Evolutionary conservation across 805 yeast genomes (phyloP).

Genomic region (Kuraishia cidri): DNA sequence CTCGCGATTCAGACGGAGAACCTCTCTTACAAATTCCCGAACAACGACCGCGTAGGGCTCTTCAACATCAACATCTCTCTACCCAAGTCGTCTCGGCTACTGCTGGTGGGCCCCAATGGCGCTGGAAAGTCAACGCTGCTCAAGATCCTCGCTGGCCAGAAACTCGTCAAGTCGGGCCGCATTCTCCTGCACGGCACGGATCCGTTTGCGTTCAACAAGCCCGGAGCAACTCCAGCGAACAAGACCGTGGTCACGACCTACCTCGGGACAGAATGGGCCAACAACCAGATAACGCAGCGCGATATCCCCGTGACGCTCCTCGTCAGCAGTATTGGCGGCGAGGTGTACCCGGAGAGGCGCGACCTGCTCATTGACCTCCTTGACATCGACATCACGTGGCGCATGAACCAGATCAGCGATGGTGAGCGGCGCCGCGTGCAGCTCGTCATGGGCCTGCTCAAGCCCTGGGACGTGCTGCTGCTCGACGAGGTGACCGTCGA

Average conservation of each 20-base stretch:
- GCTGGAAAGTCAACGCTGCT: constrained; percentile 93
- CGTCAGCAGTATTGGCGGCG: constrained; percentile 78
- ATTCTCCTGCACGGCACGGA: constrained; percentile 75
- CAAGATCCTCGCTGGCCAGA: constrained; percentile 83
- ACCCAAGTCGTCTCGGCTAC: constrained; percentile 64
- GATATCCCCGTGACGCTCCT: constrained; percentile 83
- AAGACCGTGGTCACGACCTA: constrained; percentile 40
- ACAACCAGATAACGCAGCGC: constrained; percentile 79
- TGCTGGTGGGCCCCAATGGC: constrained; percentile 90
- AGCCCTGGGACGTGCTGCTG: constrained; percentile 84
- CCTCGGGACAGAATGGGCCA: constrained; percentile 97
- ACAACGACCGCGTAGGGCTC: constrained; percentile 53
- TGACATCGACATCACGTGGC: constrained; percentile 85
- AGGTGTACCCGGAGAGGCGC: constrained; percentile 60
- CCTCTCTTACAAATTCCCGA: constrained; percentile 63
- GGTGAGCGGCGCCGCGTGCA: constrained; percentile 96
- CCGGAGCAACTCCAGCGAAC: constrained; percentile 3
- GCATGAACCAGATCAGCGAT: constrained; percentile 86
- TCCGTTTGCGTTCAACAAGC: constrained; percentile 47
- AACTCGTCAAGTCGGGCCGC: constrained; percentile 65
- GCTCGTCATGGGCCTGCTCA: constrained; percentile 82
- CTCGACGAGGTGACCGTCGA: constrained; percentile 97
- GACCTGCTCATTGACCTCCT: constrained; percentile 66
- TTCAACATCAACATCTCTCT: constrained; percentile 52
- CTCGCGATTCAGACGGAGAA: constrained; percentile 57